Percentiles rank a stretch among this genome's conserved stretches.
phyloP scores from a whole-genome alignment of 371 early-diverging fungal species.

The Mucor lusitanicus region DNA sequence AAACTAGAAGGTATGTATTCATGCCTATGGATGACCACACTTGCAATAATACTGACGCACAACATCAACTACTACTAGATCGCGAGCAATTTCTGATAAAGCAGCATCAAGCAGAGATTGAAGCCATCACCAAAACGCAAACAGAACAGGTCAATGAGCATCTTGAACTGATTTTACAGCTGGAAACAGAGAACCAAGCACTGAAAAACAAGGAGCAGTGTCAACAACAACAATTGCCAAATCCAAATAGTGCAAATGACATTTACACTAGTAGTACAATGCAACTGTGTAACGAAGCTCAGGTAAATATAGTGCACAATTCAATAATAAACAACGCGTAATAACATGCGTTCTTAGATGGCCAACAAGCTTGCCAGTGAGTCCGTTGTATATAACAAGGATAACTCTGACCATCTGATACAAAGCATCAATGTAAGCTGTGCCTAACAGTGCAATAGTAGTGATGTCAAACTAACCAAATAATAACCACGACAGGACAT shows the following conservation, averaged over 20 bases:
- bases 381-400: not conserved
- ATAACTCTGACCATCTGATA: constrained; percentile 17
- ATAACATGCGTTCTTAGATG: not conserved
- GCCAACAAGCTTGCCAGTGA: constrained; percentile 13
- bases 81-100: constrained; percentile 20
- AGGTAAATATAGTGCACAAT: constrained; percentile 16
- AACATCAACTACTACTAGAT: too few relatives aligned
- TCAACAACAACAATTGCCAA: constrained; percentile 2
- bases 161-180: constrained; percentile 13
- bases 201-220: not conserved
- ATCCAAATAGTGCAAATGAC: not conserved
- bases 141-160: constrained; percentile 18
- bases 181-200: constrained; percentile 17
- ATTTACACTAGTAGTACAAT: constrained; percentile 10
- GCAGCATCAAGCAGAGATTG: constrained; percentile 22
- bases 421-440: constrained; percentile 22
- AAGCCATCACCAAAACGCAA: constrained; percentile 17
- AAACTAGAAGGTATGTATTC: constrained; percentile 10
- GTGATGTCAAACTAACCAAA: not conserved
- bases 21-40: not conserved
- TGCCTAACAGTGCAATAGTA: not conserved
- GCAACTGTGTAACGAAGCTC: constrained; percentile 19
- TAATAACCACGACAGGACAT: constrained; percentile 15
- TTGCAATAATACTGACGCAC: not conserved
- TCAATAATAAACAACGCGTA: not conserved